These are phyloP conservation scores for Nematocida sp. DNA, from an alignment of 371 early-diverging fungal species.

Conservation along the genomic window DNA sequence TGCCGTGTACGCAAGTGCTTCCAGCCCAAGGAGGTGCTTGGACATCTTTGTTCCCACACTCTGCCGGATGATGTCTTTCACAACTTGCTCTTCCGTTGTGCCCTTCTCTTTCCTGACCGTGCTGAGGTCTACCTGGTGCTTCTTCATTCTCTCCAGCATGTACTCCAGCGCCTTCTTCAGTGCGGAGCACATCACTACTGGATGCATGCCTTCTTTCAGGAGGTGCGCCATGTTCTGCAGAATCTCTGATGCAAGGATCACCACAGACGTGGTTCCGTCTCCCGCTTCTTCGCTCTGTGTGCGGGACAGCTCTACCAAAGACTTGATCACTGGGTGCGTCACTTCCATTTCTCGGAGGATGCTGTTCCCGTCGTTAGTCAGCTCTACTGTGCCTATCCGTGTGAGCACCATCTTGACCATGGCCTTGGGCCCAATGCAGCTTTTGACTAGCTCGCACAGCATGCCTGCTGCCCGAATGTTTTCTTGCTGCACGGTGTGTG, in stretches of 20 bases:
- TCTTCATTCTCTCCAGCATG: slow-evolving; percentile 18
- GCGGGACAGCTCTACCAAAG: slow-evolving; percentile 93
- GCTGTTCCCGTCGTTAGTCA: slow-evolving; percentile 98
- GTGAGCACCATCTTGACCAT: slow-evolving; percentile 99
- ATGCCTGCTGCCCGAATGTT: slow-evolving; percentile 57
- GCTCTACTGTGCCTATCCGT: slow-evolving; percentile 95
- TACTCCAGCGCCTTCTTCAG: slow-evolving; percentile 63
- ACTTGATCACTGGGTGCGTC: slow-evolving; percentile 96
- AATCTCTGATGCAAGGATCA: slow-evolving; percentile 71
- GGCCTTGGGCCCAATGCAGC: slow-evolving; percentile 94
- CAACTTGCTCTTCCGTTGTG: slow-evolving; percentile 75
- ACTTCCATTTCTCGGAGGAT: slow-evolving; percentile 98
- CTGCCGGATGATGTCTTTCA: slow-evolving; percentile 71
- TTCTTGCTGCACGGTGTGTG: slow-evolving; percentile 49
- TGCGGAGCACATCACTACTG: slow-evolving; percentile 84
- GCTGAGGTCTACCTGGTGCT: slow-evolving; percentile 32
- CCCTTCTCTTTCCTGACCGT: slow-evolving; percentile 21
- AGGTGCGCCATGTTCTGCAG: slow-evolving; percentile 55
- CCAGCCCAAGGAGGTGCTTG: slow-evolving; percentile 88
- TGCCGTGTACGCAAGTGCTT: slow-evolving; percentile 84
- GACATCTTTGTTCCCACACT: slow-evolving; percentile 93
- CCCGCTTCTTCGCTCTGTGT: slow-evolving; percentile 99
- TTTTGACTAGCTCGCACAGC: slow-evolving; percentile 73
- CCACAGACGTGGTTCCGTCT: slow-evolving; percentile 98
- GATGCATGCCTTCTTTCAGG: slow-evolving; percentile 88